Base-by-base conservation (phyloP, 23 red algal species). In the Agarophyton chilense region DNA sequence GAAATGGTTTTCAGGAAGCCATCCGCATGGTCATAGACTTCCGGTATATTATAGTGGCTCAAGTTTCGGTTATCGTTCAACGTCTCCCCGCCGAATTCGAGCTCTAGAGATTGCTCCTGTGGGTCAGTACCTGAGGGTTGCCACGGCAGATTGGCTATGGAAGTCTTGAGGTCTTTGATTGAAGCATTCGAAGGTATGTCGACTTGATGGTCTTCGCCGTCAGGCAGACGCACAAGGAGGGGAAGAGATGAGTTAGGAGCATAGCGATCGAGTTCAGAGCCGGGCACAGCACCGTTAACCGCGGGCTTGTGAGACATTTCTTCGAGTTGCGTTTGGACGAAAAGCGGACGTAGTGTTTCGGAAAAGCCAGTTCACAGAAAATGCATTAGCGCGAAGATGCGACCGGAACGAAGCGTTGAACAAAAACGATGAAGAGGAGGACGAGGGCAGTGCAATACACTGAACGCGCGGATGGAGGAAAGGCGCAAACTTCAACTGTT, bases 1-100 rank as follows among this genome's bases (percentile, higher is more conserved):
- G 45, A 58, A 32, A 92, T 92, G 36, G 78, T 84, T 18, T 61
- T 67, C 34, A 92, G 64, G 42, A 92, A 78, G 65, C 89, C 89
- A 47, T 78, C 65, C 25, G 89, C 89, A 53, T 92, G 89, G 47
- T 84, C 89, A 63, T 92, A 92, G 19, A 65, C 79, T 25, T 92
- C 89, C 10, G 89, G 78, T 46, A 92, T 92, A 35, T 92, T 73
- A 64, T 92, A 92, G 46, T 84, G 39, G 78, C 65, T 76, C 53
- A 92, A 58, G 35, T 56, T 74, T 33, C 51, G 47, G 38, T 58
- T 72, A 29, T 79, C 86, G 31, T 82, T 70, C 21, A 92, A 64
- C n/a, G 62, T 77, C 12, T 54, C 46, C 17, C 89, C 89, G 35
- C 40, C 78, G 40, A 82, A 92, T 41, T 73, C 89, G 70, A 92